phyloP scores from a whole-genome alignment of 345 rosid species.

The Physaria fendleri region DNA sequence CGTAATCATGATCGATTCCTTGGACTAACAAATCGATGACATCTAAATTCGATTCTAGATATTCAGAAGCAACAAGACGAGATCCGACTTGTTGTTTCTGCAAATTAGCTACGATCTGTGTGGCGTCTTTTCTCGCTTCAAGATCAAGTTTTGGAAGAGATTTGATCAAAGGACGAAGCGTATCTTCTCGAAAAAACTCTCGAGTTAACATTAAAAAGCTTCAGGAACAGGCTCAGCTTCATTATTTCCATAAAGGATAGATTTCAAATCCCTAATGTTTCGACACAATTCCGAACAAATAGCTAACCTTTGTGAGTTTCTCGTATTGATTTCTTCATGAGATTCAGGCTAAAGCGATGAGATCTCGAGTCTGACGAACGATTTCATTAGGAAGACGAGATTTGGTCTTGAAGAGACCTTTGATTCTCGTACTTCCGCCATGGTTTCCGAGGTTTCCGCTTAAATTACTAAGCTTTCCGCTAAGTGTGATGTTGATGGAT shows the following conservation, averaged over 20 bases:
- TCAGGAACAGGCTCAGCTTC: constrained; percentile 86
- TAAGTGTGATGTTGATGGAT: constrained; percentile 9
- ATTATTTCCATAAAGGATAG: constrained; percentile 78
- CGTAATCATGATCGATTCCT: constrained; percentile 49
- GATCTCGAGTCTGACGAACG: constrained; percentile 20
- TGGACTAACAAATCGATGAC: constrained; percentile 61
- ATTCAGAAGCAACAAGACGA: constrained; percentile 80
- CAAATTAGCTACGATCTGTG: constrained; percentile 89
- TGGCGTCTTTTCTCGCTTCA: constrained; percentile 91
- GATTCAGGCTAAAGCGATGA: constrained; percentile 7
- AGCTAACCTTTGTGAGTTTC: constrained; percentile 13
- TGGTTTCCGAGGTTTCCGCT: constrained; percentile 26
- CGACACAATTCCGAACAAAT: constrained; percentile 46
- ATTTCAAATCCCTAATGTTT: constrained; percentile 71
- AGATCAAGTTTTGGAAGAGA: constrained; percentile 72
- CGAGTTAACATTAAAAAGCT: constrained; percentile 68
- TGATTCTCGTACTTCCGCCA: constrained; percentile 20
- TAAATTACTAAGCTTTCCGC: constrained; percentile 24
- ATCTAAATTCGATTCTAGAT: constrained; percentile 70
- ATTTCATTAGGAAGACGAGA: constrained; percentile 14
- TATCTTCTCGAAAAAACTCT: constrained; percentile 81
- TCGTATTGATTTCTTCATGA: background rate
- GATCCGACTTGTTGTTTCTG: constrained; percentile 86
- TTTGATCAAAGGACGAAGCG: constrained; percentile 57
- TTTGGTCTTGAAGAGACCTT: constrained; percentile 24